Conservation (phyloP, 2,329 filamentous ascomycete genomes). For the Diaporthe sp. region DNA sequence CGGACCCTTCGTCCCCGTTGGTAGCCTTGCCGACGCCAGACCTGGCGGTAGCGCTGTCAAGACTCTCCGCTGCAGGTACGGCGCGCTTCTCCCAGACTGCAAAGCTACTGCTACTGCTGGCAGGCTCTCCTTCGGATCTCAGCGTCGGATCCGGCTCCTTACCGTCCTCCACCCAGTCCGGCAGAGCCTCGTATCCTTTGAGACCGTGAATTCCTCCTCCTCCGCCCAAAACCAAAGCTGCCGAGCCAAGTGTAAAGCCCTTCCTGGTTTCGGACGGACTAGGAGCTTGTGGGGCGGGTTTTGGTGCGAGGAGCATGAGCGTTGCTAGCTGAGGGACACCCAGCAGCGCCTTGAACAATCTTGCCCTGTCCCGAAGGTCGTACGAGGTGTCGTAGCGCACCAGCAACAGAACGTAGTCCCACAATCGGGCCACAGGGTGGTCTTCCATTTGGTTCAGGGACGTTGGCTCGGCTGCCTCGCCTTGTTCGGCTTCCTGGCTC, state of each 20-base stretch:
- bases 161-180: conserved; percentile 85
- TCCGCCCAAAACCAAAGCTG: conserved; percentile 85
- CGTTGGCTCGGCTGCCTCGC: conserved; percentile 43
- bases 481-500: conserved; percentile 51
- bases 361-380: conserved; percentile 90
- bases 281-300: conserved; percentile 90
- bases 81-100: conserved; percentile 53
- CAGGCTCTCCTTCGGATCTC: conserved; percentile 66
- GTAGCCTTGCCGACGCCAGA: conserved; percentile 45
- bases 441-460: conserved; percentile 53
- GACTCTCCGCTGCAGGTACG: conserved; percentile 69
- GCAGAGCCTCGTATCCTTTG: conserved; percentile 81
- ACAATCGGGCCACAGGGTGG: conserved; percentile 81
- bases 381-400: conserved; percentile 95
- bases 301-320: conserved; percentile 90
- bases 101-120: conserved; percentile 45
- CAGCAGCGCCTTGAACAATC: conserved; percentile 88
- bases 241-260: conserved; percentile 82
- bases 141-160: conserved; percentile 81
- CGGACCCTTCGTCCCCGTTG: conserved; percentile 62
- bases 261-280: conserved; percentile 88
- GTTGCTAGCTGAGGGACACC: conserved; percentile 87
- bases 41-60: conserved; percentile 65
- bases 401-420: conserved; percentile 85
- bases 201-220: conserved; percentile 80